These are phyloP conservation scores for Corymbia maculata DNA, from an alignment of 345 rosid genomes.

Conservation along the genomic window DNA sequence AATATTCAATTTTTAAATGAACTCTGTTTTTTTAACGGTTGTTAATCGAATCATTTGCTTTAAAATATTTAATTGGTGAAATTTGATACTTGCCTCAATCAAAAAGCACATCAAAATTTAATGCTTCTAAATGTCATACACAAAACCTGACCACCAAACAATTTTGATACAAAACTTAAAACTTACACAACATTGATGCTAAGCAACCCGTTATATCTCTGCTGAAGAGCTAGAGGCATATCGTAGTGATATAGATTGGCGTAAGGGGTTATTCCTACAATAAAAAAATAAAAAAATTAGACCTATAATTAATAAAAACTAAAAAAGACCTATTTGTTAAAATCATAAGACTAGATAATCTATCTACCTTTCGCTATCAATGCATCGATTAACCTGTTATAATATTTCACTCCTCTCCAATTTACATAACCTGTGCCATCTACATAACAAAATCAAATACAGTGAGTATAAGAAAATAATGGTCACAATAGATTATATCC, in stretches of 20 bases:
- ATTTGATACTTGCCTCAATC: not conserved
- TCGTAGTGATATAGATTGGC: slow-evolving; percentile 51
- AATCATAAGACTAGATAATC: not conserved
- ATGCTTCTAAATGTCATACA: not conserved
- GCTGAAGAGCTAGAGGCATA: slow-evolving; percentile 43
- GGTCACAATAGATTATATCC: not conserved
- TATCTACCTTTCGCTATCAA: slow-evolving; percentile 30
- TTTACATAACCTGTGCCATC: slow-evolving; percentile 52
- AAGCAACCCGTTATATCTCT: slow-evolving; percentile 26
- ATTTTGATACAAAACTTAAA: not conserved
- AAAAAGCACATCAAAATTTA: not conserved
- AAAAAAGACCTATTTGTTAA: not conserved
- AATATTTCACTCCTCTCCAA: slow-evolving; percentile 52
- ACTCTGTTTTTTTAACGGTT: too few relatives aligned
- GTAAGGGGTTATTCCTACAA: slow-evolving; percentile 42
- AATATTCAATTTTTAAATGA: too few relatives aligned
- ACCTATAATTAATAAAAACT: not conserved
- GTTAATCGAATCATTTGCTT: not conserved
- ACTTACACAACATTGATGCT: slow-evolving; percentile 27
- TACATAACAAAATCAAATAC: not conserved
- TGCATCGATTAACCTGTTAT: slow-evolving; percentile 40
- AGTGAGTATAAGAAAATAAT: not conserved
- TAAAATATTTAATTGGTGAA: not conserved
- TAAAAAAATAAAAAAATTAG: not conserved
- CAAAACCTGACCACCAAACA: not conserved